Evolutionary conservation across 2,329 filamentous ascomycete species (phyloP).

Genomic region (Dendryphion nanum): DNA sequence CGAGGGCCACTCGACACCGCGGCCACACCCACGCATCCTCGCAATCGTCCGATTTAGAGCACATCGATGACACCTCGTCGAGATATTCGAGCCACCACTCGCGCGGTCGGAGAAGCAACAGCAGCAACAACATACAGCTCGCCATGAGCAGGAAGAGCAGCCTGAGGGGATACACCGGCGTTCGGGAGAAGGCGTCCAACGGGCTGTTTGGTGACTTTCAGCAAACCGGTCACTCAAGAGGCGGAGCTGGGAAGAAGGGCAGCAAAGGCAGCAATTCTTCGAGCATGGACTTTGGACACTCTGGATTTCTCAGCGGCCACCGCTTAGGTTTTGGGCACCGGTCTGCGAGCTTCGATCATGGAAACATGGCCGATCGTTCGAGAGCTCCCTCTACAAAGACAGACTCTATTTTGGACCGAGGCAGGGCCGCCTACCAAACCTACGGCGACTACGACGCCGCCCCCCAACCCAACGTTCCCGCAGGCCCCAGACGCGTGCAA

Average conservation of each 20-base stretch:
- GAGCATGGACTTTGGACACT: conserved; percentile 65
- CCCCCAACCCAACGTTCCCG: conserved; percentile 80
- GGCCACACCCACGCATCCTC: conserved; percentile 62
- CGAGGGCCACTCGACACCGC: conserved; percentile 45
- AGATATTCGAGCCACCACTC: conserved; percentile 43
- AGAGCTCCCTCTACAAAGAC: conserved; percentile 31
- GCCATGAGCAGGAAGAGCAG: conserved; percentile 29
- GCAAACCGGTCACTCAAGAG: conserved; percentile 30
- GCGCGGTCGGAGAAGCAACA: conserved; percentile 71
- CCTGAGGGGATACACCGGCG: conserved; percentile 33
- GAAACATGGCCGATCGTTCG: conserved; percentile 19
- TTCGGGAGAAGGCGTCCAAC: conserved; percentile 21
- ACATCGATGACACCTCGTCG: conserved; percentile 33
- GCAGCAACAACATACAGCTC: conserved; percentile 65
- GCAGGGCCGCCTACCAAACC: conserved; percentile 42
- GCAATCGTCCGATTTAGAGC: conserved; percentile 56
- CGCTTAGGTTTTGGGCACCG: conserved; percentile 56
- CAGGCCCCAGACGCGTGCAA: conserved; percentile 64
- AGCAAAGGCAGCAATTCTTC: conserved; percentile 71
- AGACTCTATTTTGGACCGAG: conserved; percentile 45
- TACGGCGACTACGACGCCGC: conserved; percentile 72
- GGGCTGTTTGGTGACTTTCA: conserved; percentile 25
- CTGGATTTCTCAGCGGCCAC: conserved; percentile 57
- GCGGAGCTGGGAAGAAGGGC: conserved; percentile 57
- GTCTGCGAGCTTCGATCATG: conserved; percentile 73